Base-by-base conservation (phyloP, 2,329 filamentous ascomycete genomes). In the Alternaria arborescens region DNA sequence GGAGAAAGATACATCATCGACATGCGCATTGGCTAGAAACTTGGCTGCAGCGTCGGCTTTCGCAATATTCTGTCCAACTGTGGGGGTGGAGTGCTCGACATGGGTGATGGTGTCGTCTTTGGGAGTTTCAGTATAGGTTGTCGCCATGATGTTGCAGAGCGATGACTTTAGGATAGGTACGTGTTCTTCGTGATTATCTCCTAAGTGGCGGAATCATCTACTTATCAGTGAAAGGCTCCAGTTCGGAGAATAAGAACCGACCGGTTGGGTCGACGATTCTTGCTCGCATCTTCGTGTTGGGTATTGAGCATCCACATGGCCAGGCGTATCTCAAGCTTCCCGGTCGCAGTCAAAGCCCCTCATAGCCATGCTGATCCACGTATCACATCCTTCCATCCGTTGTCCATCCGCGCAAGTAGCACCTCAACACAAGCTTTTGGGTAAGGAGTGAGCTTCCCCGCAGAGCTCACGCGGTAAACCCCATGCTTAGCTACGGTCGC, bases 11-110 rank as follows among this genome's bases (percentile, higher is more conserved):
- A 69, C 69, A 42, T 77, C 69, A 18, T 78, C 73, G 30, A 77
- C 73, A 43, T 75, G 78, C 44, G 81, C 74, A n/a, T 61, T 54
- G 10, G 77, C 79, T 12, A 84, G 76, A 61, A 83, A 84, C 44
- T 80, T 73, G 5, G 81, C 82, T 5, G 82, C 82, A 59, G 80
- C 82, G 46, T 84, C 82, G 28, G 70, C 61, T 16, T 58, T 63
- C 14, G 47, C 14, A 28, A 24, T 55, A 28, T 30, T 40, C 12
- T 46, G 52, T 18, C n/a, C 28, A 5, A 44, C 41, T 22, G 53
- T 18, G 8, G 51, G 51, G 12, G 54, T 8, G n/a, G 64, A 28
- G 16, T 63, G 55, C 24, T 69, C 66, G 30, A 68, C 38, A 42
- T 66, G 62, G 8, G 65, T 62, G 11, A 70, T 70, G 11, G 58